phyloP scores from a whole-genome alignment of 768 basidiomycete species.

The Lepiota brunneoincarnata region DNA sequence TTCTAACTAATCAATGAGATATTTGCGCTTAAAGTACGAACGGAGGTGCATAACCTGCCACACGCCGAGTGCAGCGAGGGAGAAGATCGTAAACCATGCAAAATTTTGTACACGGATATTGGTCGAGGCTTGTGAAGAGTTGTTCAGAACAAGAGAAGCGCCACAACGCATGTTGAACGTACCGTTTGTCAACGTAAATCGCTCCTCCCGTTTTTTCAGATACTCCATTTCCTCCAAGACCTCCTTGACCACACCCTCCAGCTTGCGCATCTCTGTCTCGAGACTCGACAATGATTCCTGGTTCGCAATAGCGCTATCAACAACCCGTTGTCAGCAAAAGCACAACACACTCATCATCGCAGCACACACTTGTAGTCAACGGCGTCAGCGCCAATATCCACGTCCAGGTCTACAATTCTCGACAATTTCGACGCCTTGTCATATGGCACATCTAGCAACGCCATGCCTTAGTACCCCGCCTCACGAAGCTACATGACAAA shows the following conservation, averaged over 20 bases:
- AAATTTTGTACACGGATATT: conserved; percentile 90
- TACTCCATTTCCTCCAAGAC: conserved; percentile 92
- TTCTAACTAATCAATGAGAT: conserved; percentile 71
- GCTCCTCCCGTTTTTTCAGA: conserved; percentile 85
- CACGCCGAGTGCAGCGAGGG: conserved; percentile 74
- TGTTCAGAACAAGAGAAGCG: neutral
- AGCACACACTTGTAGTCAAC: conserved; percentile 93
- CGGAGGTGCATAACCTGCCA: conserved; percentile 97
- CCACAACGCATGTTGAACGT: conserved; percentile 25
- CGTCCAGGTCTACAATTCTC: conserved; percentile 86
- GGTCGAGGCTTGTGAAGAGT: conserved; percentile 73
- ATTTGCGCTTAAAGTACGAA: conserved; percentile 94
- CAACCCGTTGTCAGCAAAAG: conserved; percentile 10
- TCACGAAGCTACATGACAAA: neutral
- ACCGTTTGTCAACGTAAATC: conserved; percentile 90
- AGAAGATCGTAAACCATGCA: conserved; percentile 82
- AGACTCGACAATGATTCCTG: conserved; percentile 94
- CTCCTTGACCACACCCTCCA: conserved; percentile 94
- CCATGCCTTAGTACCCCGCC: neutral
- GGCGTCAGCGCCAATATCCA: conserved; percentile 98
- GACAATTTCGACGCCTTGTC: conserved; percentile 48
- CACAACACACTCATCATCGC: neutral
- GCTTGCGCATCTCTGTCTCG: conserved; percentile 97
- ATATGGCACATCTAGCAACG: conserved; percentile 33
- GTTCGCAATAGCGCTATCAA: conserved; percentile 89